phyloP scores from a whole-genome alignment of 352 stramenopile species.

The Pythium graminicola region DNA sequence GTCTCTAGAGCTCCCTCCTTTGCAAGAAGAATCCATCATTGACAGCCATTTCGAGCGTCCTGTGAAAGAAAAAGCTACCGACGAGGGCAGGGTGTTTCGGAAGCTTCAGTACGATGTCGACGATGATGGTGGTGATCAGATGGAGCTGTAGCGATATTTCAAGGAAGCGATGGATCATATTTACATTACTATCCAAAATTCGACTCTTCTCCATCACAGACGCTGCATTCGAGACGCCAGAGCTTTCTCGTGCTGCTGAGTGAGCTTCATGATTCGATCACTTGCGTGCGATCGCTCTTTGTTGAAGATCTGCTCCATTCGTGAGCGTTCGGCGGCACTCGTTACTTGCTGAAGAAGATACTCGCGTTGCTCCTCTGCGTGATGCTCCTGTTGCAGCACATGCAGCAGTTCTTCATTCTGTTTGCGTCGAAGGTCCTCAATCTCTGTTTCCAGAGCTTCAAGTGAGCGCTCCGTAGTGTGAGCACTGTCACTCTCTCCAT shows the following conservation, averaged over 20 bases:
- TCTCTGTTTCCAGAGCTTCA: slow-evolving; percentile 22
- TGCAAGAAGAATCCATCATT: slow-evolving; percentile 9
- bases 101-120: slow-evolving; percentile 22
- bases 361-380: slow-evolving; percentile 74
- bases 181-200: slow-evolving; percentile 10
- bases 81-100: slow-evolving; percentile 16
- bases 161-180: slow-evolving; percentile 3
- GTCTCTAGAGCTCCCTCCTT: slow-evolving; percentile 12
- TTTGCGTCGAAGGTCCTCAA: slow-evolving; percentile 47
- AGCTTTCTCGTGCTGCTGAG: slow-evolving; percentile 54
- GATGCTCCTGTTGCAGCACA: slow-evolving; percentile 71
- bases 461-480: slow-evolving; percentile 3
- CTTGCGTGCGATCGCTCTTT: slow-evolving; percentile 62
- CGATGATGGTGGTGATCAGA: slow-evolving; percentile 13
- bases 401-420: slow-evolving; percentile 72
- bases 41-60: background rate
- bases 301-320: slow-evolving; percentile 66
- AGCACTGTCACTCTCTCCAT: background rate
- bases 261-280: slow-evolving; percentile 78
- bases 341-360: slow-evolving; percentile 43
- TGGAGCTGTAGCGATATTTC: slow-evolving; percentile 10
- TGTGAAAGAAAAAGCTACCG: slow-evolving; percentile 1
- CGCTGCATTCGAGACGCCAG: slow-evolving; percentile 31
- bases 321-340: slow-evolving; percentile 30
- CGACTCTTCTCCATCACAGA: slow-evolving; percentile 2